phyloP scores from a whole-genome alignment of 805 yeast genomes.

The Candida xyloterini region DNA sequence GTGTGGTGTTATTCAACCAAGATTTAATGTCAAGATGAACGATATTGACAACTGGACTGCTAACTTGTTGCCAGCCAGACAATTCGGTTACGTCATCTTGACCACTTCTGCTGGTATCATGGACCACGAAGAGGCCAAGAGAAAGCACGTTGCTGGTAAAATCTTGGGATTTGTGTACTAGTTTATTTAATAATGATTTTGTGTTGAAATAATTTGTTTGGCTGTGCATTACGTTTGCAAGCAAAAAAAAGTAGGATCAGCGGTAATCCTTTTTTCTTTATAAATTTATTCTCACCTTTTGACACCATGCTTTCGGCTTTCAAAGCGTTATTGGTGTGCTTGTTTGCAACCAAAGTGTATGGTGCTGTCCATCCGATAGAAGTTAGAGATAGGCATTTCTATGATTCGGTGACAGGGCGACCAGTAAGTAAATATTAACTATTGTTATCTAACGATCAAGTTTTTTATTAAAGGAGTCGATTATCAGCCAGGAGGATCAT shows the following conservation, averaged over 20 bases:
- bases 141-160: constrained; percentile 99
- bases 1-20: constrained; percentile 98
- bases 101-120: constrained; percentile 99
- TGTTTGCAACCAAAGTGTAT: constrained; percentile 8
- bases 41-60: constrained; percentile 99
- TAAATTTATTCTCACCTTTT: not conserved
- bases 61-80: constrained; percentile 98
- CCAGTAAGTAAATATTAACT: constrained; percentile 46
- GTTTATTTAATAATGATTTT: constrained; percentile 9
- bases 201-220: not conserved
- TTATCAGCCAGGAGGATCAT: constrained; percentile 94
- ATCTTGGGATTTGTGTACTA: constrained; percentile 97
- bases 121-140: constrained; percentile 99
- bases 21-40: constrained; percentile 93
- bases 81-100: constrained; percentile 95
- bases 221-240: not conserved
- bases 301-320: constrained; percentile 5
- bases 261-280: constrained; percentile 9
- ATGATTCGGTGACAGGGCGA: constrained; percentile 68
- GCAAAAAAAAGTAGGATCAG: constrained; percentile 6
- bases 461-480: constrained; percentile 86
- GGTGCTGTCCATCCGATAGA: constrained; percentile 55
- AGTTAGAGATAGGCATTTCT: constrained; percentile 67
- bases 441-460: constrained; percentile 28
- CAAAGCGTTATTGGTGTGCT: constrained; percentile 3